Conservation (phyloP, 805 yeast genomes). For the Ogataea pignaliae region DNA sequence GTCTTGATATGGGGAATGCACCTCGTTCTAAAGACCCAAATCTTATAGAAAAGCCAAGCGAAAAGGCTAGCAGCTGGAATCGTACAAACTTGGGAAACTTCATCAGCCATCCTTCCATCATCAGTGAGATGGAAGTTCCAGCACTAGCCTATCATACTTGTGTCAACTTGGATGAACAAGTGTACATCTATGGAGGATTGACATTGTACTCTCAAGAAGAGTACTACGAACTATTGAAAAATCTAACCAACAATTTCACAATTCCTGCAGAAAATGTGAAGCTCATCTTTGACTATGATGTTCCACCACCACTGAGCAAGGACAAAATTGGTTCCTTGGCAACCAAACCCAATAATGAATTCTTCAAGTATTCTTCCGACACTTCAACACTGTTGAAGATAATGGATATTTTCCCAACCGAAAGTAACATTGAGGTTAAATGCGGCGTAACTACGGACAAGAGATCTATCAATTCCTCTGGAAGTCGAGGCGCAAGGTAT, state of each 20-base stretch:
- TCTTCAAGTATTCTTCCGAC: constrained; percentile 35
- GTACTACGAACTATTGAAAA: constrained; percentile 20
- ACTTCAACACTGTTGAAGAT: constrained; percentile 33
- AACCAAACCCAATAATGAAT: constrained; percentile 33
- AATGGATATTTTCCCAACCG: constrained; percentile 9
- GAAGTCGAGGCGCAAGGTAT: constrained; percentile 1
- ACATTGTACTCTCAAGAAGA: constrained; percentile 15
- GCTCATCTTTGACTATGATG: constrained; percentile 30
- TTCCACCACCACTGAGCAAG: constrained; percentile 43
- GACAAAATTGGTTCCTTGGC: constrained; percentile 39
- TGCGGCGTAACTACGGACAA: constrained; percentile 7
- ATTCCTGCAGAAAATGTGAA: constrained; percentile 30
- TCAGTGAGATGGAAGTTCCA: constrained; percentile 39
- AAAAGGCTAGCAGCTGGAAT: not conserved
- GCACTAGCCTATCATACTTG: constrained; percentile 41
- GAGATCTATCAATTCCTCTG: not conserved
- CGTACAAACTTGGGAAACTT: constrained; percentile 15
- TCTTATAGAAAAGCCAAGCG: not conserved
- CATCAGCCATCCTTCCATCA: constrained; percentile 30
- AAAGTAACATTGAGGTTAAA: not conserved
- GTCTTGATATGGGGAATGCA: not conserved
- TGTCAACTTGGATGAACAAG: constrained; percentile 33
- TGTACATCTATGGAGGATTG: constrained; percentile 46
- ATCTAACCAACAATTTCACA: constrained; percentile 27
- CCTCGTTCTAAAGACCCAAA: not conserved